Percentiles rank a stretch among this genome's conserved stretches.
These are phyloP conservation scores for Akanthomyces uredinophilus DNA, from an alignment of 2,329 filamentous ascomycete genomes.

Conservation along the genomic window DNA sequence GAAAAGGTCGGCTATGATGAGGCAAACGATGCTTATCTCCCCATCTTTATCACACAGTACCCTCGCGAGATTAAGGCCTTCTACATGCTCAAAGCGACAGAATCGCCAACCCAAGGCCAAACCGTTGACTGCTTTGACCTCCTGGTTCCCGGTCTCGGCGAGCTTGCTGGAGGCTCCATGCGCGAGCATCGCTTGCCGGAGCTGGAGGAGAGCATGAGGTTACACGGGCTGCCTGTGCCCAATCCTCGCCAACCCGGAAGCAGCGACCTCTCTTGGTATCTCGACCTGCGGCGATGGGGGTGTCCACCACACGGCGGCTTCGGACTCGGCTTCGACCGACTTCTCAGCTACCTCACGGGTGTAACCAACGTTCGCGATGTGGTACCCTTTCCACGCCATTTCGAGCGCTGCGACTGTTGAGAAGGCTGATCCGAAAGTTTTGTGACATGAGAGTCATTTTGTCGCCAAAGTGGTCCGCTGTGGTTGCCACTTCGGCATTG, in stretches of 20 bases:
- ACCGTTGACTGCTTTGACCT: conserved; percentile 91
- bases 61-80: conserved; percentile 88
- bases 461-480: background rate
- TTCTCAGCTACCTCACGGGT: conserved; percentile 78
- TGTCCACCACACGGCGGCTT: conserved; percentile 89
- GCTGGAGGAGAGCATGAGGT: conserved; percentile 65
- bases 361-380: conserved; percentile 79
- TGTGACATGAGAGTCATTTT: background rate
- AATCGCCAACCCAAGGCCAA: conserved; percentile 25
- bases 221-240: conserved; percentile 54
- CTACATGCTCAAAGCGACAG: conserved; percentile 49
- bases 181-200: conserved; percentile 72
- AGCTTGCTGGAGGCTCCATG: conserved; percentile 83
- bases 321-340: conserved; percentile 81
- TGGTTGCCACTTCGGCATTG: background rate
- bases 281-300: conserved; percentile 85
- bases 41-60: conserved; percentile 91
- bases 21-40: conserved; percentile 47
- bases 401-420: conserved; percentile 57
- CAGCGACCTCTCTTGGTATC: conserved; percentile 67
- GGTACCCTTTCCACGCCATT: conserved; percentile 77
- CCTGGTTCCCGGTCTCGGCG: conserved; percentile 77
- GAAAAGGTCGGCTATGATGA: conserved; percentile 50
- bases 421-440: background rate
- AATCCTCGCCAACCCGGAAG: conserved; percentile 17